Base-by-base conservation (phyloP, 768 basidiomycete genomes). In the Boletus bicolor region DNA sequence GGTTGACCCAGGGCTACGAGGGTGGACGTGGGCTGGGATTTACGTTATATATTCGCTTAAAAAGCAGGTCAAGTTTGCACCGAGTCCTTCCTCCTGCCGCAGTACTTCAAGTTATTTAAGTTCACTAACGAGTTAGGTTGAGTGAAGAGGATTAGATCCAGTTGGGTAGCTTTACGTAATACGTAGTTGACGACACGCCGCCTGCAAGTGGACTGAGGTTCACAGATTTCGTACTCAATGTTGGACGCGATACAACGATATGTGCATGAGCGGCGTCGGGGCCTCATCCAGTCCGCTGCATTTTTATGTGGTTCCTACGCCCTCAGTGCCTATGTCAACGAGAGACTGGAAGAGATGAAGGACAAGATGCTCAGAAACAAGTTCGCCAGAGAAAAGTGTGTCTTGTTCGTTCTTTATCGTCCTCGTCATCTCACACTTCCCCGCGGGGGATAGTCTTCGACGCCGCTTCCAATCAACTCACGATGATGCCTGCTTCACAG, bases 381-480 rank as follows among this genome's bases (percentile, higher is more conserved):
- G 42, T 53, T 72, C n/a, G 89, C 89, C 3, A 79, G 79, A 54
- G 87, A 93, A 48, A 68, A 57, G 89, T 79, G 37, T 52, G 62
- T 55, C 49, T 45, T 44, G 32, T 52, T 49, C 38, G 30, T 41
- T 45, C 24, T 49, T 26, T 30, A 35, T 14, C 21, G 7, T 24
- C 32, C 19, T 42, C 35, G 39, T 49, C 24, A 14, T 36, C 65
- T 54, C 37, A 59, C 34, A 4, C 38, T 59, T 34, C 7, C 46
- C 46, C 15, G 10, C 24, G 44, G 30, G 17, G 17, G 39, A 28
- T 50, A 93, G 91, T 61, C 72, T 94, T 28, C 79, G 82, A 49
- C 76, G 83, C 44, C 78, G 93, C 36, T 95, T 92, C 68, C 76
- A 79, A 35, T 84, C 89, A 58, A 91, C 85, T 26, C 86, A 89